Base-by-base conservation (phyloP, 805 yeast species). In the Yarrowia deformans region DNA sequence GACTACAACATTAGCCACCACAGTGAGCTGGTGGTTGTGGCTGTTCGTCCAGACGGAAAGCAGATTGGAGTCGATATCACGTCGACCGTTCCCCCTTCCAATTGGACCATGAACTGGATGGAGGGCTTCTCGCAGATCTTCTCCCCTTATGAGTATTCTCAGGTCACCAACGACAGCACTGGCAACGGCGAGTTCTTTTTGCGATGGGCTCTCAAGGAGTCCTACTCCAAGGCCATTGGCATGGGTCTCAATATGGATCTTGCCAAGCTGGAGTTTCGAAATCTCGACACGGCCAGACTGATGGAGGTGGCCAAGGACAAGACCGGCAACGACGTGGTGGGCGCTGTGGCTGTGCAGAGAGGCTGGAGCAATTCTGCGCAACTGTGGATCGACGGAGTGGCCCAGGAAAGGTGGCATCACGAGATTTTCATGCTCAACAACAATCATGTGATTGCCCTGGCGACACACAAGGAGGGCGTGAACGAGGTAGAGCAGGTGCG, bases 201-300 rank as follows among this genome's bases (percentile, higher is more conserved):
- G 48, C 81, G 84, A 43, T 91, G 97, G 97, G 90, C 97, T 0
- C 76, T 91, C 68, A 91, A 91, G 75, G 97, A 91, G 75, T 86
- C 91, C 23, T 89, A 86, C 74, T 84, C 90, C 8, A 91, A 91
- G 73, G 84, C 82, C 46, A 73, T 84, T 1, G 97, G 96, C 0
- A 77, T 82, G 18, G 96, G 97, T 0, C 75, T 87, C 14, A 80
- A 80, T 67, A 76, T 78, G 39, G 77, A 79, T 63, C 70, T 82
- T 39, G 46, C 68, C 1, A 54, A 71, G 0, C 75, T 80, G 42
- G 75, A 79, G 70, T 77, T 79, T 63, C 72, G 75, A 1, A 58
- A 71, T 12, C 72, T 75, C 42, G 37, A 60, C 4, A 54, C 67
- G 12, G 29, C 72, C 46, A 43, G 50, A 23, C 64, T 67, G 42